A percentile compares a stretch with the other conserved stretches of the same genome.
Conservation (phyloP, 2,329 filamentous ascomycete genomes). For the Magnaporthiopsis poae region DNA sequence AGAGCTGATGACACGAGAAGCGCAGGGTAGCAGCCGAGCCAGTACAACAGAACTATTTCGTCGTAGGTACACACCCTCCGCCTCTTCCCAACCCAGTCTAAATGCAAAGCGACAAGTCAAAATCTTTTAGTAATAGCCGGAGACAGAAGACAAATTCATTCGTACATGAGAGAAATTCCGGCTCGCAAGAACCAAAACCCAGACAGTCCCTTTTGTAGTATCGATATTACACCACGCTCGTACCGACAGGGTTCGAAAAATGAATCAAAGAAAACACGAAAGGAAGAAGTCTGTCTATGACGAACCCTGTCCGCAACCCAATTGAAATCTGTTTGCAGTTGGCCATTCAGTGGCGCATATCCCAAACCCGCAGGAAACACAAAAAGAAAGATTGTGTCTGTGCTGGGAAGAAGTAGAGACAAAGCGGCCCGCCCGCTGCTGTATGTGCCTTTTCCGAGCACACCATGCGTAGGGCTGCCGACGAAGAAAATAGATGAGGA, state of each 20-base stretch:
- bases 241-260: slow-evolving; percentile 12
- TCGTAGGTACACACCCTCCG: background rate
- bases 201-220: slow-evolving; percentile 13
- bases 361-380: background rate
- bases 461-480: background rate
- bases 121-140: background rate
- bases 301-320: background rate
- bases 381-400: background rate
- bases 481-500: background rate
- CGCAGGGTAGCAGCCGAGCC: background rate
- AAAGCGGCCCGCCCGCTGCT: background rate
- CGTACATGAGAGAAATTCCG: background rate
- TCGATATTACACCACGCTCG: slow-evolving; percentile 17
- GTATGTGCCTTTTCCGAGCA: background rate
- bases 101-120: background rate
- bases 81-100: background rate
- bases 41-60: background rate
- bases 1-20: background rate
- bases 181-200: slow-evolving; percentile 1
- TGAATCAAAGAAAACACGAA: slow-evolving; percentile 16
- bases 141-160: background rate
- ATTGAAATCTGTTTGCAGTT: slow-evolving; percentile 1
- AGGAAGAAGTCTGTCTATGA: slow-evolving; percentile 21
- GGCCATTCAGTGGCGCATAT: background rate
- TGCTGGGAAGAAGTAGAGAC: background rate